phyloP scores from a whole-genome alignment of 2,329 filamentous ascomycete species.

The Herpotrichia juniperi region DNA sequence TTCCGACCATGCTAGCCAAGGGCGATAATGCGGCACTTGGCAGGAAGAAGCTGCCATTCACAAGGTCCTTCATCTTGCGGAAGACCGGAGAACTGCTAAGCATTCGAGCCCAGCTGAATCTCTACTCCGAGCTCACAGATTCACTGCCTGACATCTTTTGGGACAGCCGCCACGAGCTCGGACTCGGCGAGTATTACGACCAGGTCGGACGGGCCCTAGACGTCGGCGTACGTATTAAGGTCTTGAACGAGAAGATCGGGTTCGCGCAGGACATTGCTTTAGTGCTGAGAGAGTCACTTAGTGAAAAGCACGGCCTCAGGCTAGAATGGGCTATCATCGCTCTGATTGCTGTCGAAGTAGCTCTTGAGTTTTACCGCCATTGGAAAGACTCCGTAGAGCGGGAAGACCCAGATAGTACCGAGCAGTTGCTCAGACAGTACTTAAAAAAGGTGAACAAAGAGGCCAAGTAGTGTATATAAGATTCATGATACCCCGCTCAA shows the following conservation, averaged over 20 bases:
- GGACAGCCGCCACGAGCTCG: conserved; percentile 87
- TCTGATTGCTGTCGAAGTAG: conserved; percentile 89
- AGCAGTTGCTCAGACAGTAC: conserved; percentile 47
- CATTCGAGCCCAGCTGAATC: conserved; percentile 89
- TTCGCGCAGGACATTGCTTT: conserved; percentile 95
- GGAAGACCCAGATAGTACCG: conserved; percentile 49
- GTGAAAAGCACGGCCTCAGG: conserved; percentile 85
- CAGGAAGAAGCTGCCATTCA: conserved; percentile 53
- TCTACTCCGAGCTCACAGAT: conserved; percentile 96
- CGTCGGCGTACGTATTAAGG: conserved; percentile 87
- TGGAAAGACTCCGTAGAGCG: conserved; percentile 65
- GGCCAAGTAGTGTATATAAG: not conserved
- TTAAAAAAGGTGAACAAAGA: conserved; percentile 26
- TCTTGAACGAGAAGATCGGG: conserved; percentile 95
- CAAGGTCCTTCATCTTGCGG: conserved; percentile 80
- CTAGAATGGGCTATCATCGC: conserved; percentile 97
- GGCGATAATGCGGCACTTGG: conserved; percentile 62
- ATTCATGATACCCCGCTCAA: conserved; percentile 17
- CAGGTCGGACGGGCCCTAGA: conserved; percentile 89
- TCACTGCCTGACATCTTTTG: conserved; percentile 95
- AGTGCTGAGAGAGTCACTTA: conserved; percentile 84
- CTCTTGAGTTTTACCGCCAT: conserved; percentile 80
- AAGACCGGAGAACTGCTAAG: conserved; percentile 93
- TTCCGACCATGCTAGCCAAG: conserved; percentile 77
- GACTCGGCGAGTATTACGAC: conserved; percentile 93